phyloP scores from a whole-genome alignment of 345 rosid genomes.

The Syzygium jambos region DNA sequence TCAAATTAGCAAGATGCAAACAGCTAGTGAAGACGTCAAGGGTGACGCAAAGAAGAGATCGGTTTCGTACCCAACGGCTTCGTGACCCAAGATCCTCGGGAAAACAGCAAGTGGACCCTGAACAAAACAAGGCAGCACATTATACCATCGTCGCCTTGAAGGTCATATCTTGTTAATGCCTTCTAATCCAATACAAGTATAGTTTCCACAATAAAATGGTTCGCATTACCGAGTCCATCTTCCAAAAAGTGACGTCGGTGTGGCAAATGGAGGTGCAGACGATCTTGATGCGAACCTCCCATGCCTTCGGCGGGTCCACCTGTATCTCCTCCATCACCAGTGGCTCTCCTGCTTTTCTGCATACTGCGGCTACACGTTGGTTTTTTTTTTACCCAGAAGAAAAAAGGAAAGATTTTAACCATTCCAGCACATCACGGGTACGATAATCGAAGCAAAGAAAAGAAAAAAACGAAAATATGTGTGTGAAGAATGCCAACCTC shows the following conservation, averaged over 20 bases:
- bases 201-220: background rate
- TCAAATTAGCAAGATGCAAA: background rate
- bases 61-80: conserved; percentile 55
- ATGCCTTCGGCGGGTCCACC: conserved; percentile 66
- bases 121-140: background rate
- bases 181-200: background rate
- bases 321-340: conserved; percentile 51
- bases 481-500: conserved; percentile 18
- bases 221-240: conserved; percentile 22
- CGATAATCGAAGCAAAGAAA: background rate
- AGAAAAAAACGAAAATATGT: background rate
- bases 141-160: background rate
- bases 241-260: conserved; percentile 46
- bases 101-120: conserved; percentile 35
- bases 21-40: background rate
- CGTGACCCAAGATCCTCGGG: conserved; percentile 70
- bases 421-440: background rate
- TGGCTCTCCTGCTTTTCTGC: conserved; percentile 40
- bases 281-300: conserved; percentile 63
- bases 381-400: background rate
- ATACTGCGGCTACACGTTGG: conserved; percentile 39
- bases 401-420: background rate
- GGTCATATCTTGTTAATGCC: background rate
- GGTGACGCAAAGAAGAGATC: background rate
- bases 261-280: conserved; percentile 71